Percentiles rank a stretch among this genome's conserved stretches.
These are phyloP conservation scores for Ceratocystis variospora DNA, from an alignment of 2,329 filamentous ascomycete genomes.

Conservation along the genomic window DNA sequence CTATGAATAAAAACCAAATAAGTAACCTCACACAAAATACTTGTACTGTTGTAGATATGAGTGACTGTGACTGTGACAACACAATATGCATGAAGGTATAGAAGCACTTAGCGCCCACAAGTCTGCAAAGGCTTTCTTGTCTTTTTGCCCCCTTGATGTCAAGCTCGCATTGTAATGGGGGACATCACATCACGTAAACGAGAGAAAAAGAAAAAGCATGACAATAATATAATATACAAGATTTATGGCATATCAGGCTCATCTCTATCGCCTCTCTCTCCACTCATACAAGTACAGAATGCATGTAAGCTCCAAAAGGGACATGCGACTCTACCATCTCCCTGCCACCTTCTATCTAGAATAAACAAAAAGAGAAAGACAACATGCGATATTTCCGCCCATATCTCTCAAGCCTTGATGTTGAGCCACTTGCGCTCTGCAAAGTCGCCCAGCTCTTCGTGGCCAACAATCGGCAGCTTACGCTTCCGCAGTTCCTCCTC, in stretches of 20 bases:
- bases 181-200: not conserved
- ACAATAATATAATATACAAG: constrained; percentile 18
- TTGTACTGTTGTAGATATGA: not conserved
- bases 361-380: not conserved
- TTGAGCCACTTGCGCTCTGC: constrained; percentile 33
- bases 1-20: not conserved
- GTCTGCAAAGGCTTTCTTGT: not conserved
- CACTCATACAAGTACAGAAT: constrained; percentile 3
- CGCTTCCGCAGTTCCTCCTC: constrained; percentile 52
- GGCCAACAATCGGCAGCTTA: constrained; percentile 44
- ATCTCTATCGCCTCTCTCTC: not conserved
- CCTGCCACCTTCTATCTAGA: not conserved
- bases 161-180: not conserved
- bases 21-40: not conserved
- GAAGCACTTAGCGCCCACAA: not conserved
- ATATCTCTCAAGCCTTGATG: constrained; percentile 27
- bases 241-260: not conserved
- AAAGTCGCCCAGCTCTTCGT: constrained; percentile 29
- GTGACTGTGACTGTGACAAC: not conserved
- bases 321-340: not conserved
- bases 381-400: not conserved
- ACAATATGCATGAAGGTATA: not conserved
- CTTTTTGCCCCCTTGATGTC: too few species aligned
- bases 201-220: constrained; percentile 6
- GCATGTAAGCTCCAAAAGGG: not conserved